Evolutionary conservation across 352 stramenopile species (phyloP).

Genomic region (Globisporangium emineosum): DNA sequence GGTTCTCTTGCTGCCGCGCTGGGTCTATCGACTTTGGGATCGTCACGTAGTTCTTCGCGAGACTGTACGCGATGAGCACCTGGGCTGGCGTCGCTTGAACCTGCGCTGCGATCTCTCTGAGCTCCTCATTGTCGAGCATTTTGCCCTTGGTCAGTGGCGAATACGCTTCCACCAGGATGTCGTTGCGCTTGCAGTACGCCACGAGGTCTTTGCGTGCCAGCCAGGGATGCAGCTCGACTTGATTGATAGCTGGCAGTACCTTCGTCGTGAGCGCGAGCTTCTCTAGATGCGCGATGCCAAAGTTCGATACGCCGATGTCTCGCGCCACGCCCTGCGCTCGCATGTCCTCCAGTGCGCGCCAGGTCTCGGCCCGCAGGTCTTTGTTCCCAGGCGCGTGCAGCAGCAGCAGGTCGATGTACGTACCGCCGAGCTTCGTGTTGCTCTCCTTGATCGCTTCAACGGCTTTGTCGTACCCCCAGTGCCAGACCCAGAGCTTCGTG

Average conservation of each 20-base stretch:
- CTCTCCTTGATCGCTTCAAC: slow-evolving; percentile 42
- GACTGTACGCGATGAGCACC: slow-evolving; percentile 53
- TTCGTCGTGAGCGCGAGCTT: slow-evolving; percentile 59
- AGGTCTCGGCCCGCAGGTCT: slow-evolving; percentile 40
- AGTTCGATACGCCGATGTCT: slow-evolving; percentile 91
- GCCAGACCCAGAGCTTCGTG: slow-evolving; percentile 62
- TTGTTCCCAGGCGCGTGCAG: slow-evolving; percentile 57
- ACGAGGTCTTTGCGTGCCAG: slow-evolving; percentile 53
- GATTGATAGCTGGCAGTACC: slow-evolving; percentile 74
- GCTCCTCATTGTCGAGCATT: slow-evolving; percentile 20
- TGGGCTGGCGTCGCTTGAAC: slow-evolving; percentile 34
- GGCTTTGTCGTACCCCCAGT: slow-evolving; percentile 72
- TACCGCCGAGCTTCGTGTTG: slow-evolving; percentile 55
- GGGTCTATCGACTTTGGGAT: slow-evolving; percentile 57
- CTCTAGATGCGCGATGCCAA: slow-evolving; percentile 75
- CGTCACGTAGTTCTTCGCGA: slow-evolving; percentile 56
- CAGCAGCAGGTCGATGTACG: slow-evolving; percentile 81
- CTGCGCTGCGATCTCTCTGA: slow-evolving; percentile 35
- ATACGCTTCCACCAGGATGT: slow-evolving; percentile 49
- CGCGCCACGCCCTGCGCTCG: slow-evolving; percentile 50
- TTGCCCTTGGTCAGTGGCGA: slow-evolving; percentile 35
- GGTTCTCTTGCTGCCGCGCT: slow-evolving; percentile 45
- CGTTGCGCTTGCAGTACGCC: slow-evolving; percentile 50
- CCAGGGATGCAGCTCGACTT: slow-evolving; percentile 80
- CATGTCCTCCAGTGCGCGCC: slow-evolving; percentile 50